These are phyloP conservation scores for Wickerhamiella spandovensis DNA, from an alignment of 805 yeast genomes.

Conservation along the genomic window DNA sequence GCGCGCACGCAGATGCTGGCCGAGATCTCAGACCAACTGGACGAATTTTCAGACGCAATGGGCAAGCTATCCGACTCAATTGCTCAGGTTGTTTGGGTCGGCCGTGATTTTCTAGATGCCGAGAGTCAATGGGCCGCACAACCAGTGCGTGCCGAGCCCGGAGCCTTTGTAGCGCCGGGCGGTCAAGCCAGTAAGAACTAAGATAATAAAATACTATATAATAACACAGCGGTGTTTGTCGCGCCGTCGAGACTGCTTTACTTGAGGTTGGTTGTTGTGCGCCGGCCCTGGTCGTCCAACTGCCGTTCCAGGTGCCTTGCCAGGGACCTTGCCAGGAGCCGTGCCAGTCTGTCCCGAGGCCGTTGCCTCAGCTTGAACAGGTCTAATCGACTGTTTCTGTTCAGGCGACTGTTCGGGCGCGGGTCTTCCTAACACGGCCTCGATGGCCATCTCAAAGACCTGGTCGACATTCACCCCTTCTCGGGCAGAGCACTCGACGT, in stretches of 20 bases:
- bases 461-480: slow-evolving; percentile 49
- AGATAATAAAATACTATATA: background rate
- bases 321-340: no score
- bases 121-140: slow-evolving; percentile 45
- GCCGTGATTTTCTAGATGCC: slow-evolving; percentile 61
- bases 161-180: background rate
- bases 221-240: background rate
- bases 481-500: slow-evolving; percentile 70
- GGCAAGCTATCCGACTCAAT: slow-evolving; percentile 55
- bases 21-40: slow-evolving; percentile 36
- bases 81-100: slow-evolving; percentile 56
- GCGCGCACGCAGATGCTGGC: slow-evolving; percentile 46
- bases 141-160: background rate
- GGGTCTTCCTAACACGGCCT: background rate
- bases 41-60: slow-evolving; percentile 48
- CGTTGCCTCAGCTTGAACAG: no score
- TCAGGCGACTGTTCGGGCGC: background rate
- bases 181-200: no score
- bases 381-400: no score
- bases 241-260: background rate
- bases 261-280: no score
- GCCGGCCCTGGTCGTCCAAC: no score
- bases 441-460: slow-evolving; percentile 51
- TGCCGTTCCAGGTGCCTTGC: no score
- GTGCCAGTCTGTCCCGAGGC: no score